Evolutionary conservation across 768 basidiomycete genomes (phyloP), one percentile per base, ranked within the genome.

Genomic region (Lepiota venenata): DNA sequence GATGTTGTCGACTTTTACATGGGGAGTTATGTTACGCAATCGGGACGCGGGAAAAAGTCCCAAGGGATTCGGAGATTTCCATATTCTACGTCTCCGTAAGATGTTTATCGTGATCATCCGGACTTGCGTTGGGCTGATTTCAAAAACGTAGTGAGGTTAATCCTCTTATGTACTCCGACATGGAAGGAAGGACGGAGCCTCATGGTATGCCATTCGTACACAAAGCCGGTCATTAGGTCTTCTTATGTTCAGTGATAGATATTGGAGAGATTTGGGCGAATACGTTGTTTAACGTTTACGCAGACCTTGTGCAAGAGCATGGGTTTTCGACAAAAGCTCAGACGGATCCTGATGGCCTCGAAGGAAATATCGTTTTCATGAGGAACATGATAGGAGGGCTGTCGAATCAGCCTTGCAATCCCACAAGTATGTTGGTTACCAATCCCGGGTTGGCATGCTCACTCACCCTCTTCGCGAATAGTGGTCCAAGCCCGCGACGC

Each of bases 251-350:
- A n/a, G 51, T 22, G 35, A 10, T 50, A 74, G 74, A 62, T 42
- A 82, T 85, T 52, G 84, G 84, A 41, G 83, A 85, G 62, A 75
- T 85, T 20, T 78, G 75, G 74, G 75, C 77, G 0, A 77, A 74
- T 62, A 73, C 74, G 50, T 67, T 77, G 0, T 73, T 73, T 58
- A 74, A 74, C 39, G 71, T 78, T 5, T 73, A 71, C 47, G 71
- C 73, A n/a, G 67, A 66, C 0, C 72, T 77, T 4, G 73, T 77
- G 7, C 58, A 25, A 0, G 63, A 63, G 8, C 67, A 64, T 45
- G 75, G 75, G 0, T 76, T 70, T 55, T 71, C 72, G 2, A 38
- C 59, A 0, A 69, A 67, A 6, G 74, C 76, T 14, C 57, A 66
- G 44, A 76, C 75, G 1, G 70, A 80, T 60, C 69, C 77, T 1